phyloP scores from a whole-genome alignment of 371 early-diverging fungal species.

The Dinochytrium kinnereticum region DNA sequence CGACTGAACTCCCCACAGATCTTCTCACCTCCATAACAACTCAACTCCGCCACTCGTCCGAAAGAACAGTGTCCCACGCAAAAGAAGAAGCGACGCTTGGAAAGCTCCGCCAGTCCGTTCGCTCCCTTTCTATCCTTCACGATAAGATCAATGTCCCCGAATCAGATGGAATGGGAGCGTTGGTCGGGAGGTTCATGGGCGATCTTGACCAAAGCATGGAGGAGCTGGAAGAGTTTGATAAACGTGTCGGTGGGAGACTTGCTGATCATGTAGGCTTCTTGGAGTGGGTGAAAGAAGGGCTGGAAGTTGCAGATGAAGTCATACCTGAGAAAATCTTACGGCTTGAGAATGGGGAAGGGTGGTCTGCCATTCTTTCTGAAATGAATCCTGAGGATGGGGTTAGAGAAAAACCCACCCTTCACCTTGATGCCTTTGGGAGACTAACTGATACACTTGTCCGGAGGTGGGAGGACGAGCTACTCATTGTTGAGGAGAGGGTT shows the following conservation, averaged over 20 bases:
- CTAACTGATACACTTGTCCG: conserved; percentile 2
- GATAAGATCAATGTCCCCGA: not conserved
- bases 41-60: not conserved
- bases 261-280: not conserved
- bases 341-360: conserved; percentile 18
- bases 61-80: not conserved
- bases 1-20: not conserved
- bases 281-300: not conserved
- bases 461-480: conserved; percentile 18
- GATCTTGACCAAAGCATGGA: not conserved
- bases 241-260: not conserved
- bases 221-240: not conserved
- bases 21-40: not conserved
- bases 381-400: not conserved
- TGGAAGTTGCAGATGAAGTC: not conserved
- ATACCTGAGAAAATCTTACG: not conserved
- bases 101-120: not conserved
- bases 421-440: conserved; percentile 11
- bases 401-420: not conserved
- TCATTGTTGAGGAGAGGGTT: conserved; percentile 10
- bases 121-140: not conserved
- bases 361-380: conserved; percentile 1
- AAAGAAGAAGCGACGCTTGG: not conserved
- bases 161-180: not conserved
- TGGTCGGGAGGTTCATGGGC: not conserved